Conservation (phyloP, 345 rosid species). For the Camelina sativa region DNA sequence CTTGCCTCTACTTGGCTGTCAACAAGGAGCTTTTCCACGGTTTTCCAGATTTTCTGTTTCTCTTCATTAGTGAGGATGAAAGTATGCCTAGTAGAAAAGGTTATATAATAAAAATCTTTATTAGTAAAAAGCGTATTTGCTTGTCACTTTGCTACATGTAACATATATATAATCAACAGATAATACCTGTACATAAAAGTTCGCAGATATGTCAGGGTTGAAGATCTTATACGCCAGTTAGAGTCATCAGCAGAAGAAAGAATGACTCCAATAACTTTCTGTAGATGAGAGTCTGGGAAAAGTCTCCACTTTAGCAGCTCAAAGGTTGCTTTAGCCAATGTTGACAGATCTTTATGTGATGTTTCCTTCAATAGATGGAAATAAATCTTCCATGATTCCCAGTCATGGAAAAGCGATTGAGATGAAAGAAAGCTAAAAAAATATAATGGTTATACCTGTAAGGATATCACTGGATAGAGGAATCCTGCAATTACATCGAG, state of each 20-base stretch:
- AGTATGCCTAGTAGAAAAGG: slow-evolving; percentile 66
- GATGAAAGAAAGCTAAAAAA: slow-evolving; percentile 6
- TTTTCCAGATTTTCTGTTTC: slow-evolving; percentile 80
- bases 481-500: slow-evolving; percentile 77
- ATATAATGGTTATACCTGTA: slow-evolving; percentile 66
- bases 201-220: slow-evolving; percentile 84
- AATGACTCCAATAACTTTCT: slow-evolving; percentile 70
- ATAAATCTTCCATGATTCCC: slow-evolving; percentile 32
- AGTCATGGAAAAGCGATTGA: slow-evolving; percentile 15
- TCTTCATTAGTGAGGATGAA: slow-evolving; percentile 72
- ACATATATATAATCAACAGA: slow-evolving; percentile 7
- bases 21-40: slow-evolving; percentile 76
- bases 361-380: slow-evolving; percentile 72
- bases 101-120: slow-evolving; percentile 8
- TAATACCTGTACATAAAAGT: slow-evolving; percentile 95
- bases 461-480: slow-evolving; percentile 83
- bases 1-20: slow-evolving; percentile 99
- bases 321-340: slow-evolving; percentile 94
- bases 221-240: slow-evolving; percentile 98
- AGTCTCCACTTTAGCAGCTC: slow-evolving; percentile 93
- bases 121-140: slow-evolving; percentile 16
- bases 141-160: slow-evolving; percentile 30
- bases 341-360: slow-evolving; percentile 91
- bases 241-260: slow-evolving; percentile 77
- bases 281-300: slow-evolving; percentile 78